Base-by-base conservation (phyloP, 495 filamentous ascomycete genomes). In the Hypoxylon rickii region DNA sequence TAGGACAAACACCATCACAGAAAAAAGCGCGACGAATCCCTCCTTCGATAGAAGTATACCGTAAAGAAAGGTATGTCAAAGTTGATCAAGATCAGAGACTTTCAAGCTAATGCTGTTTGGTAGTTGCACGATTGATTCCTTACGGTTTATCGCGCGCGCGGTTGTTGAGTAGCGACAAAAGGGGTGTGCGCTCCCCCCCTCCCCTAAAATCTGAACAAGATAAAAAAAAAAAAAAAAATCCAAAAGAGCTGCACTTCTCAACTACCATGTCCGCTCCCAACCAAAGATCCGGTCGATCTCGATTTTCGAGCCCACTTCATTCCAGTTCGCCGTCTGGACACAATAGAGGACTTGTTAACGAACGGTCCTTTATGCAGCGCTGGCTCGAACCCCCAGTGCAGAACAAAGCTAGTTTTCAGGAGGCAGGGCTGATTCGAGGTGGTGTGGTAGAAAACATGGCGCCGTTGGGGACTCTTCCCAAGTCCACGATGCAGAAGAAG, bases 341-440 rank as follows among this genome's bases (percentile, higher is more conserved):
- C 70, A 66, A 61, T 67, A 54, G 68, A 71, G 41, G 67, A 51
- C 46, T 51, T 64, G 60, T 39, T 10, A 51, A 47, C 41, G 69
- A 73, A 44, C 63, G 59, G 55, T 60, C 65, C 10, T 71, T 77
- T 22, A 73, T 81, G 68, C 74, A 82, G 43, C 73, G 76, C 37
- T 93, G 90, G 89, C 69, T 80, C 37, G 90, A 95, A 70, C 90
- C 90, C 2, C 76, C 83, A 5, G 59, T 86, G 31, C 80, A 84
- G 57, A 72, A 76, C 20, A 85, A 87, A 55, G 81, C 90, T 1
- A 89, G 86, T 56, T 93, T 84, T 67, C 77, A 81, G 68, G 90
- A 93, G 49, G 79, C 76, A 13, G 85, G 79, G 54, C 74, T 83
- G 59, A 72, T 83, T 55, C 73, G 83, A 21, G 76, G 83, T 58